Percentiles rank a stretch among this genome's conserved stretches.
phyloP scores from a whole-genome alignment of 306 rosid species.

The Vigna reflexopilosa region DNA sequence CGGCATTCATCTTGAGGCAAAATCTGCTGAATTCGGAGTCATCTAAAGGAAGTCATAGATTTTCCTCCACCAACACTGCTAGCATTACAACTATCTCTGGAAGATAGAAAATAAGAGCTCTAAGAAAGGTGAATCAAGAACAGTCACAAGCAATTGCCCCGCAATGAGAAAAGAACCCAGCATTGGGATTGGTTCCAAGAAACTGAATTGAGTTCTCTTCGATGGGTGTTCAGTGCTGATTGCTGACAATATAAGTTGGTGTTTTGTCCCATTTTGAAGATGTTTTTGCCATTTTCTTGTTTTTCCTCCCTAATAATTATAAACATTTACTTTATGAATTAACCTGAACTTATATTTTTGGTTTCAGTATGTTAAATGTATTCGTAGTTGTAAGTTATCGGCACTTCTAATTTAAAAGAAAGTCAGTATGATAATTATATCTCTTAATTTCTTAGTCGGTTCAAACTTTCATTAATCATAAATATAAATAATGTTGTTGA shows the following conservation, averaged over 20 bases:
- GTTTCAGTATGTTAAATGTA: too few species aligned
- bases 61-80: neutral
- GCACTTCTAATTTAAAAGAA: too few species aligned
- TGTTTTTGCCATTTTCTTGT: neutral
- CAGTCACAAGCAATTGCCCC: neutral
- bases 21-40: neutral
- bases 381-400: too few species aligned
- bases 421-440: too few species aligned
- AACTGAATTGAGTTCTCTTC: neutral
- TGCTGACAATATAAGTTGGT: neutral
- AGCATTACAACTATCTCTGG: constrained; percentile 7
- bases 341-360: too few species aligned
- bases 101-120: constrained; percentile 14
- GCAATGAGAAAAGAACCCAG: neutral
- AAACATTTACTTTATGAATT: too few species aligned
- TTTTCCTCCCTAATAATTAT: neutral
- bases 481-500: too few species aligned
- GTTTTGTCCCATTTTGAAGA: neutral
- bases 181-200: neutral
- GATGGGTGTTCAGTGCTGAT: neutral
- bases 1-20: constrained; percentile 39
- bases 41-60: neutral
- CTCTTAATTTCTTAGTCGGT: too few species aligned
- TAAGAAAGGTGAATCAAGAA: neutral
- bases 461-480: too few species aligned